Base-by-base conservation (phyloP, 768 basidiomycete species). In the Hirschioporus abietinus region DNA sequence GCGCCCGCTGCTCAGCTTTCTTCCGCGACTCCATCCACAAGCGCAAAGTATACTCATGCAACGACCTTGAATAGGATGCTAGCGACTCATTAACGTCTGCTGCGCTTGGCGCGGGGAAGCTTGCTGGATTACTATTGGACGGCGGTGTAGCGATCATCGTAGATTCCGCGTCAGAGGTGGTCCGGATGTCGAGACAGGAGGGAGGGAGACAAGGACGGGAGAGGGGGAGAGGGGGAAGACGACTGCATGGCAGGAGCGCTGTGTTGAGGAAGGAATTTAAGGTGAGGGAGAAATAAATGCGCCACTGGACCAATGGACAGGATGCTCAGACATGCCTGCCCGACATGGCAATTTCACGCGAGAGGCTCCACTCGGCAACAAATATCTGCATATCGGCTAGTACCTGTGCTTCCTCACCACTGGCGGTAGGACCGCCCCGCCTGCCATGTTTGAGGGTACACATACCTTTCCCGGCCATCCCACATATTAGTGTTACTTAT, bases 1-100 rank as follows among this genome's bases (percentile, higher is more conserved):
- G 75, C 67, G 70, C 72, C 26, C 76, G 76, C 72, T 88, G 84
- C 72, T 88, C 88, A 52, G 83, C 84, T 66, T 80, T 73, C 70
- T 83, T 82, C 71, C 87, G 80, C 6, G 88, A 87, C 72, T 90
- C 86, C 63, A 84, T 84, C 88, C 89, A 90, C 63, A 88, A 80
- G 58, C 74, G 80, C 63, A 89, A 81, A 30, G 89, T 90, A 68
- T 89, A 90, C 66, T 88, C 81, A 73, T 89, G 86, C 35, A 91
- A 76, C 59, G 87, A 81, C 70, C 84, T 86, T 20, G 89, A 84
- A 71, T 91, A 91, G 36, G 79, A 79, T 61, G 79, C 72, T 70
- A 89, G 76, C 8, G 83, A 80, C 69, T 81, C 79, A 66, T 52
- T 52, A 10, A 52, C 42, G 42, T 52, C 42, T 20, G 42, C 42